A percentile compares a stretch with the other conserved stretches of the same genome.
These are phyloP conservation scores for Geosmithia putterillii DNA, from an alignment of 2,329 filamentous ascomycete genomes.

Conservation along the genomic window DNA sequence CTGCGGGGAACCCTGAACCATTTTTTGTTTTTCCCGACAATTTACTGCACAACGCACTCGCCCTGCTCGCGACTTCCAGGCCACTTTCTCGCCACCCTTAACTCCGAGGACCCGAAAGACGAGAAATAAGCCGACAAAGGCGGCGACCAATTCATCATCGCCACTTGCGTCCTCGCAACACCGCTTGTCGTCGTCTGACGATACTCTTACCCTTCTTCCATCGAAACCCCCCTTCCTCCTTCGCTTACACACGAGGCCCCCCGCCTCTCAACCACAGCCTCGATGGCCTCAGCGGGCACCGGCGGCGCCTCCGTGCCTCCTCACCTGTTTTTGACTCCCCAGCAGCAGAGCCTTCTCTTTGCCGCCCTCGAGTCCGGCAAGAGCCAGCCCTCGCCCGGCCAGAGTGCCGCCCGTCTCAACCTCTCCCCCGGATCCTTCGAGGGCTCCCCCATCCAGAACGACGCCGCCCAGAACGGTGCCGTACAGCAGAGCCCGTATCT, in stretches of 20 bases:
- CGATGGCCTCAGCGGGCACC: conserved; percentile 39
- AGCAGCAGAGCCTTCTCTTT: conserved; percentile 65
- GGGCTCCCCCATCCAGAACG: conserved; percentile 30
- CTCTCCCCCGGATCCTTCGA: conserved; percentile 37
- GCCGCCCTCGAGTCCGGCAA: conserved; percentile 65
- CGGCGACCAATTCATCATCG: background rate
- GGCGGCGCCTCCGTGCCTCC: conserved; percentile 24
- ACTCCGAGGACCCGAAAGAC: background rate
- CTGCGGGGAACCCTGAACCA: background rate
- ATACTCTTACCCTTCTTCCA: background rate
- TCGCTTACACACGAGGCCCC: background rate
- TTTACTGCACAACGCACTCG: background rate
- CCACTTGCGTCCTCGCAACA: background rate
- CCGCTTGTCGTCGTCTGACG: background rate
- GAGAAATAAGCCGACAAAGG: background rate
- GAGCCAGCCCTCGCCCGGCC: conserved; percentile 16
- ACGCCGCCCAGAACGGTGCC: conserved; percentile 29
- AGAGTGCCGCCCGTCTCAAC: conserved; percentile 23
- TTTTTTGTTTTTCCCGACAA: background rate
- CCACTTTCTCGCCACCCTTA: background rate
- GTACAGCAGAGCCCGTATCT: conserved; percentile 71
- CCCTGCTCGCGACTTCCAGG: background rate
- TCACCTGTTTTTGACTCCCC: conserved; percentile 59
- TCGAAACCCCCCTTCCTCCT: no score
- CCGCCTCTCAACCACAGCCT: conserved; percentile 1